Evolutionary conservation across 108 stramenopile species (phyloP).

Genomic region (Pseudonitzschia pungens): DNA sequence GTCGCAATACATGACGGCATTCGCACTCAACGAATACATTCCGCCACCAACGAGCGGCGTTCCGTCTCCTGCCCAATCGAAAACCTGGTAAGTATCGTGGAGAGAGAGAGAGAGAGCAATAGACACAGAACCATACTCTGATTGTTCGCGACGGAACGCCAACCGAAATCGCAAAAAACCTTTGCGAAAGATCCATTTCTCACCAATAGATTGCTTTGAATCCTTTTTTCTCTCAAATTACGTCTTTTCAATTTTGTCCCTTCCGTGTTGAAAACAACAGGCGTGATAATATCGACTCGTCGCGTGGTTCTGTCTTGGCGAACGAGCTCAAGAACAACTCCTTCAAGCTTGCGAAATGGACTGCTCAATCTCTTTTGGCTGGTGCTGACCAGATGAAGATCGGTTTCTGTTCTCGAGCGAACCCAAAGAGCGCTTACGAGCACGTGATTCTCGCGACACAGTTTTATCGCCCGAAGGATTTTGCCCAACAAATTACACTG

Average conservation of each 20-base stretch:
- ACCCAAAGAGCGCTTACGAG: slow-evolving; percentile 87
- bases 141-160: neutral
- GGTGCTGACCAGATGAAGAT: slow-evolving; percentile 98
- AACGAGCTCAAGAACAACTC: slow-evolving; percentile 98
- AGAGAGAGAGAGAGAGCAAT: neutral
- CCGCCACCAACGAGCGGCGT: slow-evolving; percentile 28
- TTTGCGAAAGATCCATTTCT: neutral
- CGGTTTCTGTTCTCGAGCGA: slow-evolving; percentile 87
- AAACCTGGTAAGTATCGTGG: slow-evolving; percentile 7
- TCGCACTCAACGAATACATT: slow-evolving; percentile 95
- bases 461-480: slow-evolving; percentile 94
- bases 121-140: neutral
- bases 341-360: slow-evolving; percentile 98
- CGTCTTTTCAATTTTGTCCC: neutral
- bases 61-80: slow-evolving; percentile 16
- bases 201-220: neutral
- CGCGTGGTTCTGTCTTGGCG: slow-evolving; percentile 94
- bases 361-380: slow-evolving; percentile 93
- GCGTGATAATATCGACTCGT: slow-evolving; percentile 93
- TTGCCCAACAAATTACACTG: slow-evolving; percentile 95
- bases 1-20: slow-evolving; percentile 91
- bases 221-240: neutral
- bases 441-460: slow-evolving; percentile 94
- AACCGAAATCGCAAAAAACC: neutral
- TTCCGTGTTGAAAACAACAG: slow-evolving; percentile 19